Evolutionary conservation across 139 green algal genomes (phyloP), one percentile per base, ranked within the genome.

Genomic region (Chlamydomonas asymmetrica): DNA sequence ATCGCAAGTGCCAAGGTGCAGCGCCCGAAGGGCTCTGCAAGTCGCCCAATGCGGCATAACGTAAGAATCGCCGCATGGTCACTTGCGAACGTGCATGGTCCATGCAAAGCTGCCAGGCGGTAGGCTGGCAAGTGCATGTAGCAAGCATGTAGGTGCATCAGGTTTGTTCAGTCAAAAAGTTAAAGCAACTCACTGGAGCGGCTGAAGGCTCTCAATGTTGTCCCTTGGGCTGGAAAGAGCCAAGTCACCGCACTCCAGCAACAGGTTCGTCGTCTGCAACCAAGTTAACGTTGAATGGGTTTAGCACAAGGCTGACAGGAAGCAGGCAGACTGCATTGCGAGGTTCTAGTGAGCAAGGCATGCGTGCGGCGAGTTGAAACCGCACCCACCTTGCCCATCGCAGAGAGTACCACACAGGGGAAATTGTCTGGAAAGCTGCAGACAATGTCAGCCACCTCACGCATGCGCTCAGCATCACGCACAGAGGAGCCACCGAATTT

Each of bases 401-500:
- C 97, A 18, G 90, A 97, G 45, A 99, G 81, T 22, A 99, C 94
- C n/a, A 99, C 86, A 40, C 84, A 86, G 0, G 97, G 97, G 39
- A 90, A 78, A 25, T 97, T 80, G 3, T 98, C 76, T 0, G 85
- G 90, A 60, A 98, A 98, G 57, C 76, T 84, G 82, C 89, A 94
- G 27, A 99, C 83, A 72, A 99, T 98, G 49, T 94, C 82, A 5
- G 95, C 96, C 22, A 99, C 95, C 84, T 99, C 94, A 0, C 74
- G 56, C 82, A 93, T 98, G 71, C 96, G 88, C 67, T 95, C 92
- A 1, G 95, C 93, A 67, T 89, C 87, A 6, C 93, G 92, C 20
- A 99, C 92, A 13, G 92, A 97, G 0, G 93, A 97, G 6, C 97
- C 97, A 1, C 97, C 97, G 87, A 99, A 99, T 85, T 99, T 99